Base-by-base conservation (phyloP, 331 rosid species). In the Malus hybrid region DNA sequence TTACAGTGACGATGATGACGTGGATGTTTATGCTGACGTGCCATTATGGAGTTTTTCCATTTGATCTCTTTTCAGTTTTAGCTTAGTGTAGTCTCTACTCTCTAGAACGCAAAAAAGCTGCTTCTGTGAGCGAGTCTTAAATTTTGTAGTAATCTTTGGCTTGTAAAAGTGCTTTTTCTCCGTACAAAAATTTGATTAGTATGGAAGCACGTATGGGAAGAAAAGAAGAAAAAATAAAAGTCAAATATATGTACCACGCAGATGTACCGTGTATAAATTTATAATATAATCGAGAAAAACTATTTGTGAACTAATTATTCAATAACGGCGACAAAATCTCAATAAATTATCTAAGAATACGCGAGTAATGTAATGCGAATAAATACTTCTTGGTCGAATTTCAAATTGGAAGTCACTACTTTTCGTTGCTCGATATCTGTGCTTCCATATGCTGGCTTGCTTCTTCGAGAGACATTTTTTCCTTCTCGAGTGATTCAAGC, bases 21-120 rank as follows among this genome's bases (percentile, higher is more conserved):
- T 79, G 92, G 95, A 84, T 10, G 75, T 19, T 18, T 71, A 81
- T 28, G 73, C 82, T 74, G 95, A 90, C 29, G 75, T 94, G 78
- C 81, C 95, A 6, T 68, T 94, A 58, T 91, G 98, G 98, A 94
- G 88, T 85, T 83, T 68, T 46, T 91, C 90, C 1, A 24, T 85
- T 44, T 93, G 56, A 81, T 66, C 15, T 14, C 53, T 28, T 15
- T 56, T 46, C 5, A 44, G 6, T 61, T 12, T 26, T 39, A 26
- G 7, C n/a, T 6, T n/a, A 34, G 42, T 8, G 42, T 36, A 7
- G 39, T 57, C 3, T 28, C 34, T 3, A 55, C n/a, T 1, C 19
- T 26, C 34, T 5, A 61, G 9, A 26, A 5, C 6, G 33, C 0
- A 5, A 61, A 26, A 12, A 61, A 61, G 33, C 32, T 2, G 22